A percentile compares a stretch with the other conserved stretches of the same genome.
Conservation (phyloP, 257 asterid species). For the Linderniella brevidens region DNA sequence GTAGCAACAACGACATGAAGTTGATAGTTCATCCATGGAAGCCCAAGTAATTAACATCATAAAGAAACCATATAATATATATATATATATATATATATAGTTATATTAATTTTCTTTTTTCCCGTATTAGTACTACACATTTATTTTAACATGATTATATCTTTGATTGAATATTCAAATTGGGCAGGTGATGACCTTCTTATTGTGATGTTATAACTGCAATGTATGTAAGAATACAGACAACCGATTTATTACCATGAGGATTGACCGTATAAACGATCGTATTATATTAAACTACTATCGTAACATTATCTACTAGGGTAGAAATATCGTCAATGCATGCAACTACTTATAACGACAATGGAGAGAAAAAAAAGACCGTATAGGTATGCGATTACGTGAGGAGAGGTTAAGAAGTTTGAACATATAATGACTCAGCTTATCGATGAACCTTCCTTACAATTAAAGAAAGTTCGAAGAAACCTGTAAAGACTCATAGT, state of each 20-base stretch:
- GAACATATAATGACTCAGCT: conserved; percentile 11
- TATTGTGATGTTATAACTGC: no score
- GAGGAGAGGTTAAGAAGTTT: conserved; percentile 9
- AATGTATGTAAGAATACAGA: no score
- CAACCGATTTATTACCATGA: no score
- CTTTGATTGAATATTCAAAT: no score
- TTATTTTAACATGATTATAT: no score
- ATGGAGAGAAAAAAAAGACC: no score
- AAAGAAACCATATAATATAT: no score
- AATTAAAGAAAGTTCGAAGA: conserved; percentile 6
- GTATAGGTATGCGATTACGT: conserved; percentile 9
- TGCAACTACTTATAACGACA: not conserved
- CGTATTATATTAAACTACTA: not conserved
- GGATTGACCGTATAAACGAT: no score
- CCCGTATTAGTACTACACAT: no score
- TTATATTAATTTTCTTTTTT: not conserved
- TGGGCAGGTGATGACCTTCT: no score
- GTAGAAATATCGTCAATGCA: no score
- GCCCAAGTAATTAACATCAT: not conserved
- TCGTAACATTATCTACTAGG: no score
- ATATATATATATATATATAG: not conserved
- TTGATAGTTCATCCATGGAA: conserved; percentile 14
- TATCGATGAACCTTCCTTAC: not conserved
- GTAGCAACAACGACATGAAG: conserved; percentile 12
- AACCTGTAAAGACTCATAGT: not conserved